These are phyloP conservation scores for Acer negundo DNA, from an alignment of 345 rosid species.

Conservation along the genomic window DNA sequence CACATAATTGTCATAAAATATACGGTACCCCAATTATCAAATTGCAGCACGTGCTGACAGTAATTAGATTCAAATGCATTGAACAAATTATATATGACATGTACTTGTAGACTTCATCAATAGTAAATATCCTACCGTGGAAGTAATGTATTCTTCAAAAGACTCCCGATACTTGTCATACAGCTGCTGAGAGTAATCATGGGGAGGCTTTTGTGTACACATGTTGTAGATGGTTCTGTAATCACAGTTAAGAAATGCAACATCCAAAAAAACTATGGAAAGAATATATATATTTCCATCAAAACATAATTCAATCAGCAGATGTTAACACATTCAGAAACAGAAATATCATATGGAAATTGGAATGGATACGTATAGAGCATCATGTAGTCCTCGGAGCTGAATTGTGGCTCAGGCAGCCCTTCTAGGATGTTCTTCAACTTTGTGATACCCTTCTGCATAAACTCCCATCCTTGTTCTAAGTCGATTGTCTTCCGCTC, in stretches of 20 bases:
- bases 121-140: slow-evolving; percentile 33
- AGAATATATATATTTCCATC: not conserved
- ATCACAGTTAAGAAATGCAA: slow-evolving; percentile 15
- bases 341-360: not conserved
- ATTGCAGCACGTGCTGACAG: not conserved
- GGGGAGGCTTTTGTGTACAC: slow-evolving; percentile 73
- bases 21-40: not conserved
- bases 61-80: not conserved
- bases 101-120: not conserved
- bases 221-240: slow-evolving; percentile 66
- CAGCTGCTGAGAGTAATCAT: slow-evolving; percentile 67
- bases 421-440: slow-evolving; percentile 67
- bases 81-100: not conserved
- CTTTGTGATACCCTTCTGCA: slow-evolving; percentile 66
- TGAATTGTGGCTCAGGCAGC: slow-evolving; percentile 45
- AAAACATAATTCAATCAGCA: not conserved
- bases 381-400: slow-evolving; percentile 62
- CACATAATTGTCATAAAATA: not conserved
- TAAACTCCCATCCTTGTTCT: slow-evolving; percentile 63
- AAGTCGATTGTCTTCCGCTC: slow-evolving; percentile 45
- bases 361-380: slow-evolving; percentile 56
- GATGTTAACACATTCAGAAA: not conserved
- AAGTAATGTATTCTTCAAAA: slow-evolving; percentile 55
- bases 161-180: slow-evolving; percentile 61
- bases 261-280: not conserved